Percentiles rank a stretch among this genome's conserved stretches.
phyloP scores from a whole-genome alignment of 2,329 filamentous ascomycete species.

The Xenosphaeropsis pyriputrescens region DNA sequence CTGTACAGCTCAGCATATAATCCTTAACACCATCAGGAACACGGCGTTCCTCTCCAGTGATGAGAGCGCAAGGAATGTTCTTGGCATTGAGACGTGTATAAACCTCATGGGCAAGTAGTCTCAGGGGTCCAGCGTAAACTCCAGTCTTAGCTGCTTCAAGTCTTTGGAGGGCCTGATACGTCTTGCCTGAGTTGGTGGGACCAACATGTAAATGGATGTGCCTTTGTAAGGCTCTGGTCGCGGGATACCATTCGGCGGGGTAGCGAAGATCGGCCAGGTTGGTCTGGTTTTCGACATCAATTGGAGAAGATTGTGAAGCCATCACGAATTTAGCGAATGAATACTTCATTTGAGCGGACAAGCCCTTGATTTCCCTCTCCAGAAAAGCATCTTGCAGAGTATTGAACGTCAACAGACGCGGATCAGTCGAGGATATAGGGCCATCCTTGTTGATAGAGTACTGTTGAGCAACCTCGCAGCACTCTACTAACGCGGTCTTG shows the following conservation, averaged over 20 bases:
- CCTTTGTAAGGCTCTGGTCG: conserved; percentile 64
- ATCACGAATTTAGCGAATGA: conserved; percentile 53
- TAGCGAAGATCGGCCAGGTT: conserved; percentile 70
- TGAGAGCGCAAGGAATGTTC: conserved; percentile 59
- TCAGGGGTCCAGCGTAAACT: conserved; percentile 80
- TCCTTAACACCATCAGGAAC: conserved; percentile 41
- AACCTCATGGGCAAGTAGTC: conserved; percentile 87
- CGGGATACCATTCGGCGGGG: conserved; percentile 85
- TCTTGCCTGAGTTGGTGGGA: conserved; percentile 96
- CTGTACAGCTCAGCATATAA: conserved; percentile 71
- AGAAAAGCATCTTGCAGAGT: conserved; percentile 43
- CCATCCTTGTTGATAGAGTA: conserved; percentile 5
- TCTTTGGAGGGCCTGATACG: conserved; percentile 79
- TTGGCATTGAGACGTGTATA: conserved; percentile 73
- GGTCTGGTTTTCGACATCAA: conserved; percentile 30
- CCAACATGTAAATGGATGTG: conserved; percentile 88
- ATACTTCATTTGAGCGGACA: conserved; percentile 47
- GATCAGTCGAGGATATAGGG: background rate
- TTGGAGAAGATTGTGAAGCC: conserved; percentile 37
- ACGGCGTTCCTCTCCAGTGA: conserved; percentile 85
- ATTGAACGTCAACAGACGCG: conserved; percentile 8
- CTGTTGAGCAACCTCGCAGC: conserved; percentile 6
- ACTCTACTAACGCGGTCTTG: conserved; percentile 4
- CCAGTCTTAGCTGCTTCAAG: conserved; percentile 64
- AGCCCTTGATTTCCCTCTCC: conserved; percentile 29